Conservation (phyloP, 140 eudicot genomes). For the Stevia rebaudiana region DNA sequence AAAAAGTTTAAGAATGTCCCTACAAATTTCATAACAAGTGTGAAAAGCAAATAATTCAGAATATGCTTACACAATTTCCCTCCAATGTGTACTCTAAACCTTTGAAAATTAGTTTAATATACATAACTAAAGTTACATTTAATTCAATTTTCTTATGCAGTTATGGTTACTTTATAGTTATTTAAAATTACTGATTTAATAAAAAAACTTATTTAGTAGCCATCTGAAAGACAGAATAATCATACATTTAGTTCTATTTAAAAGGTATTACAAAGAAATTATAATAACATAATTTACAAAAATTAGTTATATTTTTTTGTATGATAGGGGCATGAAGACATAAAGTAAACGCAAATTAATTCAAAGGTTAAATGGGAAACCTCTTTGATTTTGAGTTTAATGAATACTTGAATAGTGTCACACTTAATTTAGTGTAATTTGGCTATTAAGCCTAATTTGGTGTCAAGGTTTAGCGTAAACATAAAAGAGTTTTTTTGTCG, state of each 20-base stretch:
- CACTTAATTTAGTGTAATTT: background rate
- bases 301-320: background rate
- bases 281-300: background rate
- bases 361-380: background rate
- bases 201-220: background rate
- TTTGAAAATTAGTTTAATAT: background rate
- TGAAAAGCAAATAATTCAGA: background rate
- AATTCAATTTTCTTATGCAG: background rate
- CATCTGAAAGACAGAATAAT: background rate
- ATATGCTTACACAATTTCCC: background rate
- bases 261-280: background rate
- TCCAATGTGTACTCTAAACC: background rate
- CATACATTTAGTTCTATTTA: background rate
- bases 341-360: background rate
- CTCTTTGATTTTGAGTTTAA: background rate
- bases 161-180: background rate
- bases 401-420: background rate
- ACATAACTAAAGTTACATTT: background rate
- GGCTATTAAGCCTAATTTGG: background rate
- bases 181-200: background rate
- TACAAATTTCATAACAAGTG: slow-evolving; percentile 32
- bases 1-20: slow-evolving; percentile 69
- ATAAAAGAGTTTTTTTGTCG: background rate
- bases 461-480: background rate
- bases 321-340: background rate